Conservation (phyloP, 2,329 filamentous ascomycete species). For the Triangularia verruculosa region DNA sequence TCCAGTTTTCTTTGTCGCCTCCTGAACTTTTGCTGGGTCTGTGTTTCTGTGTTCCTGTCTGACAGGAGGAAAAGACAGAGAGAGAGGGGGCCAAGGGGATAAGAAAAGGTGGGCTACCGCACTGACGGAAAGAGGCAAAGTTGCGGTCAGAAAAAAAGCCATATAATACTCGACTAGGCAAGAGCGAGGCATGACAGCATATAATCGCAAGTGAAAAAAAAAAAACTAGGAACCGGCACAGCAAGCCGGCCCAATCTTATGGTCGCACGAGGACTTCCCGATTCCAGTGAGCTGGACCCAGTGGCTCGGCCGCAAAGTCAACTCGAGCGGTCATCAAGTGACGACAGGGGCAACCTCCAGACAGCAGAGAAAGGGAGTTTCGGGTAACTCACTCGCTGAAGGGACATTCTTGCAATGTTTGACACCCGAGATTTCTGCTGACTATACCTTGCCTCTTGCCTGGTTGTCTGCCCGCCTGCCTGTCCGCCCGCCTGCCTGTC, state of each 20-base stretch:
- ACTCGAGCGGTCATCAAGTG: background rate
- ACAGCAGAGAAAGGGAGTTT: background rate
- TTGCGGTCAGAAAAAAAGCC: constrained; percentile 9
- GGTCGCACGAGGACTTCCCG: constrained; percentile 19
- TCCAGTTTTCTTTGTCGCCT: background rate
- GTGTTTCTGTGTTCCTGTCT: constrained; percentile 5
- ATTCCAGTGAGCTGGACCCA: background rate
- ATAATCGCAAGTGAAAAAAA: background rate
- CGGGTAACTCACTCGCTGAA: constrained; percentile 7
- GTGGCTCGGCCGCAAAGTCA: constrained; percentile 19
- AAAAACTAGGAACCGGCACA: constrained; percentile 15
- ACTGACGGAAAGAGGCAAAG: constrained; percentile 11
- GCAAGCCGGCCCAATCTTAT: constrained; percentile 17
- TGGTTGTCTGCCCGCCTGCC: constrained; percentile 4
- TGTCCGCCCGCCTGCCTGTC: background rate
- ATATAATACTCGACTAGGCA: constrained; percentile 10
- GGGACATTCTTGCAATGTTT: background rate
- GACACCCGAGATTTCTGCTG: background rate
- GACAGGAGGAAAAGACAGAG: background rate
- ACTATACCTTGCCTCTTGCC: background rate
- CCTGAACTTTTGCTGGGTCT: background rate
- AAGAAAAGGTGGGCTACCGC: constrained; percentile 1
- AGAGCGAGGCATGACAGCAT: background rate
- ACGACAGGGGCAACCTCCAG: background rate
- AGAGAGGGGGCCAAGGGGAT: background rate